Base-by-base conservation (phyloP, 1,139 yeast genomes). In the Yamadazyma atmosphaerica region DNA sequence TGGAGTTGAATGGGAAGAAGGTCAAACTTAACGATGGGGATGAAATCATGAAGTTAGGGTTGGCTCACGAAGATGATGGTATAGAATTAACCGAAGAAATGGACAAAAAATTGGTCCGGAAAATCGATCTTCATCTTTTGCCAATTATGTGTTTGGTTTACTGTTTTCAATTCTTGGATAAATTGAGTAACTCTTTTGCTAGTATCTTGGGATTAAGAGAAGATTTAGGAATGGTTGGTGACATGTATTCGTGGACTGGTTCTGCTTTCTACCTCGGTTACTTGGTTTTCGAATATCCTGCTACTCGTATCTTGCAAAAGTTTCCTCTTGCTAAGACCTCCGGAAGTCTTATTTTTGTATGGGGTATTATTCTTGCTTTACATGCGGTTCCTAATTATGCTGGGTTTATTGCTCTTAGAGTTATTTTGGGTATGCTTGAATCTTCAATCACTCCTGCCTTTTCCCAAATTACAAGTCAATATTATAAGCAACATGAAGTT, bases 91-190 rank as follows among this genome's bases (percentile, higher is more conserved):
- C 54, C 26, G 51, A 47, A 12, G 51, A 42, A 34, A 41, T 46
- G 9, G 52, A 53, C 32, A 44, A 37, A 22, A 48, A 42, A 23
- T 33, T 60, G 24, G 56, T 51, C 12, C 24, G 77, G 13, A 29
- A 29, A n/a, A 29, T 29, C n/a, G 86, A 82, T 53, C 32, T 71
- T 12, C 72, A 58, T 46, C 53, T 83, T 44, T 60, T 79, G 47
- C 83, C 87, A 0, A 42, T 81, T 27, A 65, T 82, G 68, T 72
- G 81, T 51, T 43, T 75, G 12, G 56, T 81, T 14, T 79, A 79
- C 53, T 71, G 80, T 13, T 62, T 73, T 32, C 88, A 83, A 56
- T 79, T 74, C 43, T 78, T 83, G 81, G 89, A 83, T 56, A 83
- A 83, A 52, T 60, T 71, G 13, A 63, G 86, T 6, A 77, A 72